Conservation (phyloP, 2,329 filamentous ascomycete genomes). For the Venturia effusa region DNA sequence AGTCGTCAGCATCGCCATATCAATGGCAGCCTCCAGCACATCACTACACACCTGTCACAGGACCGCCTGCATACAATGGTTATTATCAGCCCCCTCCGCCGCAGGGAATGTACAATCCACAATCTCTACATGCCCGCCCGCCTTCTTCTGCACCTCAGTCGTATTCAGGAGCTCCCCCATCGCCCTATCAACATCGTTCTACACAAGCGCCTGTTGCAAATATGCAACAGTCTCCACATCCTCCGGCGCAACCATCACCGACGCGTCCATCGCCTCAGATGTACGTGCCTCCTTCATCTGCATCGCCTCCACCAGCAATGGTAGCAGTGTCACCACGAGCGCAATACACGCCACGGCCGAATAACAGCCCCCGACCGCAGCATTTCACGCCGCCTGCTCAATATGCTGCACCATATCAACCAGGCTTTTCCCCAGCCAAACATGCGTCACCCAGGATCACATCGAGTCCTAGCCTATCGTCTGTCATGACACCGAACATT, state of each 20-base stretch:
- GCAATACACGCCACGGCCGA: slow-evolving; percentile 1
- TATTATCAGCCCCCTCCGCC: not conserved
- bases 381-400: not conserved
- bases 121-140: not conserved
- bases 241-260: not conserved
- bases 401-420: not conserved
- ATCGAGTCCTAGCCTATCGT: slow-evolving; percentile 1
- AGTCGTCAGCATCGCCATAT: not conserved
- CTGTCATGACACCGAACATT: not conserved
- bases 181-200: not conserved
- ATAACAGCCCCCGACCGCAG: not conserved
- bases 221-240: not conserved
- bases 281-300: not conserved
- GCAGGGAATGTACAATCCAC: not conserved
- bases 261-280: not conserved
- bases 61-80: not conserved
- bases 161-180: not conserved
- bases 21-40: not conserved
- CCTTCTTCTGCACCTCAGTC: not conserved
- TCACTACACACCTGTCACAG: not conserved
- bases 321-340: not conserved
- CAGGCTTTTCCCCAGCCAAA: slow-evolving; percentile 6
- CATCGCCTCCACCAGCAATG: not conserved
- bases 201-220: not conserved
- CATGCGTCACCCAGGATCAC: not conserved